phyloP scores from a whole-genome alignment of 192 early-diverging fungal species.

The Backusella australiensis region DNA sequence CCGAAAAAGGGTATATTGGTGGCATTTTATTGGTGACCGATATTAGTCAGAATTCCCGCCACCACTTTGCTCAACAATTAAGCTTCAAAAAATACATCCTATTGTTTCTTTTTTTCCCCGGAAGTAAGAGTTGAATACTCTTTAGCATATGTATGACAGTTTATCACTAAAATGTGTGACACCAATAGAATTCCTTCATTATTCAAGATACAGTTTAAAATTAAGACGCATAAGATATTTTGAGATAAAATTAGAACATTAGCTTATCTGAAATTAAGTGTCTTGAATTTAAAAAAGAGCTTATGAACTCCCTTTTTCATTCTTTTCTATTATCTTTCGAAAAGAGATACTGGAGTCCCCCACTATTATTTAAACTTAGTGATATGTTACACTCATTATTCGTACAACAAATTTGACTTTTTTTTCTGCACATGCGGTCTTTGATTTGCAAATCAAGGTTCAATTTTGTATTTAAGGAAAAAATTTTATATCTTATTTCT shows the following conservation, averaged over 20 bases:
- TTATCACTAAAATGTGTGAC: not conserved
- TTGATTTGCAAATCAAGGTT: constrained; percentile 3
- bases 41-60: not conserved
- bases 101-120: not conserved
- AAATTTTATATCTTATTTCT: not conserved
- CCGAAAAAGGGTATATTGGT: not conserved
- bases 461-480: not conserved
- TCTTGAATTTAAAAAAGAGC: not conserved
- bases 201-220: not conserved
- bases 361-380: not conserved
- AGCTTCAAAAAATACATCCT: not conserved
- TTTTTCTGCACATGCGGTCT: constrained; percentile 7
- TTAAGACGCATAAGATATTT: not conserved
- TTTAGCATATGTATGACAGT: not conserved
- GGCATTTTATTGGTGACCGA: not conserved
- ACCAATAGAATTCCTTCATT: not conserved
- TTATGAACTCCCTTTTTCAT: not conserved
- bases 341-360: not conserved
- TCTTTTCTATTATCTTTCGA: not conserved
- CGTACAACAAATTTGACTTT: not conserved
- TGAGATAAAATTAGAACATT: not conserved
- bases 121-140: not conserved
- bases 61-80: not conserved
- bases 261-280: not conserved
- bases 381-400: not conserved